Percentiles rank a stretch among this genome's conserved stretches.
These are phyloP conservation scores for Lathyrus sativus DNA, from an alignment of 306 rosid genomes.

Conservation along the genomic window DNA sequence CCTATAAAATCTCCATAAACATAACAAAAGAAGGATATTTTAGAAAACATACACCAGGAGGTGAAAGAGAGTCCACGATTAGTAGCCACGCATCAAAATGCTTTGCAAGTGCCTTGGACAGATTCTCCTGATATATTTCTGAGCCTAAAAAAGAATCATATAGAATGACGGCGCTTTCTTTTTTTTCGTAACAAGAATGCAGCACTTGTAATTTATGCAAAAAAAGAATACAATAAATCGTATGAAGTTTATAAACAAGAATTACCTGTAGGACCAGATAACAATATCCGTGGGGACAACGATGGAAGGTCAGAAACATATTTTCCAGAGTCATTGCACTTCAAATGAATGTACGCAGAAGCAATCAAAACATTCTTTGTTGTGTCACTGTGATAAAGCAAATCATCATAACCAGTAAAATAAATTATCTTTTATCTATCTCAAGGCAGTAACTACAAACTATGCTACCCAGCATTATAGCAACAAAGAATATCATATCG, in stretches of 20 bases:
- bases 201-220: constrained; percentile 23
- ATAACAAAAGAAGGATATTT: constrained; percentile 18
- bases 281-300: constrained; percentile 72
- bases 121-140: constrained; percentile 90
- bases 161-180: constrained; percentile 4
- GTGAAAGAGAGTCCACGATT: constrained; percentile 75
- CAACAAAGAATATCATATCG: constrained; percentile 23
- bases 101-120: constrained; percentile 89
- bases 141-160: constrained; percentile 66
- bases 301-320: constrained; percentile 75
- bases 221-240: constrained; percentile 12
- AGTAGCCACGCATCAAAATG: constrained; percentile 79
- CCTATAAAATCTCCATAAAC: constrained; percentile 16
- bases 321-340: constrained; percentile 68
- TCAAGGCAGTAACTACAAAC: constrained; percentile 25
- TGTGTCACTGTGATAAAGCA: constrained; percentile 69
- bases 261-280: constrained; percentile 95
- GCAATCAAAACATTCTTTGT: constrained; percentile 76
- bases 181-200: too few relatives aligned
- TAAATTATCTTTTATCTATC: constrained; percentile 21
- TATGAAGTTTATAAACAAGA: not conserved
- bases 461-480: constrained; percentile 11
- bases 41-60: constrained; percentile 80
- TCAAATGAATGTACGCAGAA: constrained; percentile 78
- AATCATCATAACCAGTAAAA: constrained; percentile 29